Evolutionary conservation across 352 stramenopile genomes (phyloP).

Genomic region (Phytopythium kandeliae): DNA sequence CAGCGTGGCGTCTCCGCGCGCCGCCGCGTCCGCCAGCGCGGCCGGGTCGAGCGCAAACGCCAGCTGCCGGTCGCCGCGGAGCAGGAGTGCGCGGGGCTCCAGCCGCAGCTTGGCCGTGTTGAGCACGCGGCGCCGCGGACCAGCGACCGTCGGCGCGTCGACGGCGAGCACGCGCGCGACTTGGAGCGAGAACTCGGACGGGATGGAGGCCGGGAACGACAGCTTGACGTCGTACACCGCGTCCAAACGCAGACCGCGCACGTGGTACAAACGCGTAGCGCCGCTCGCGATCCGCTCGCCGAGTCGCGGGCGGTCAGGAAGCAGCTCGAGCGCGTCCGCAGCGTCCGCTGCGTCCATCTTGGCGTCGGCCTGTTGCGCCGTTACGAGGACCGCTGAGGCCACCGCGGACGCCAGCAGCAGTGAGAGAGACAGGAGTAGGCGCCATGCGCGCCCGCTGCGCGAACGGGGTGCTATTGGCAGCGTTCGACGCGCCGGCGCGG

Average conservation of each 20-base stretch:
- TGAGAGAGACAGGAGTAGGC: conserved; percentile 1
- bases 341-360: background rate
- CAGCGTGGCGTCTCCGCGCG: conserved; percentile 1
- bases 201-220: conserved; percentile 59
- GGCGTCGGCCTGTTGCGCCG: background rate
- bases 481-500: too few species aligned
- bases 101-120: conserved; percentile 72
- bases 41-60: conserved; percentile 15
- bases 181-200: conserved; percentile 46
- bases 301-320: conserved; percentile 32
- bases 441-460: too few species aligned
- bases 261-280: conserved; percentile 39
- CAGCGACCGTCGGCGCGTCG: conserved; percentile 4
- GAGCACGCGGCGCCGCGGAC: conserved; percentile 29
- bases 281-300: conserved; percentile 39
- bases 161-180: conserved; percentile 29
- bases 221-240: conserved; percentile 75
- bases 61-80: conserved; percentile 6
- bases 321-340: conserved; percentile 13
- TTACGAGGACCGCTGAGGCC: background rate
- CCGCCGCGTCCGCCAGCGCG: background rate
- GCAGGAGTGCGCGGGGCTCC: conserved; percentile 31
- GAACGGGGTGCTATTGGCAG: too few species aligned
- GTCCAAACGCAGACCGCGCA: conserved; percentile 33
- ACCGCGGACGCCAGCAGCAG: conserved; percentile 1